These are phyloP conservation scores for Lindgomyces ingoldianus DNA, from an alignment of 495 filamentous ascomycete species.

Conservation along the genomic window DNA sequence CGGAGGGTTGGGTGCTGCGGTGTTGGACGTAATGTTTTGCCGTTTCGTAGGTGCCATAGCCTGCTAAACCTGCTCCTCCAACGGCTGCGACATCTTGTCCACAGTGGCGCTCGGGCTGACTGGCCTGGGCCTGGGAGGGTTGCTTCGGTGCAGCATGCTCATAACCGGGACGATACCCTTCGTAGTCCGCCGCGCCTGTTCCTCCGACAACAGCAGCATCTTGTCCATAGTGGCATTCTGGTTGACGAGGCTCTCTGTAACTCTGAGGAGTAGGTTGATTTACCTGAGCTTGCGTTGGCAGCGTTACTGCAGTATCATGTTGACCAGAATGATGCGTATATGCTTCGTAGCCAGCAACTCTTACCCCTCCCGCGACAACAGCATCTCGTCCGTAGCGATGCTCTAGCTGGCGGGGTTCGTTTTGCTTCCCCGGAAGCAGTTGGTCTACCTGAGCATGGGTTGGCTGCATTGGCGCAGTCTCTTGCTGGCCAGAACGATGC, in stretches of 20 bases:
- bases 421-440: neutral
- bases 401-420: neutral
- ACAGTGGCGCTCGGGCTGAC: neutral
- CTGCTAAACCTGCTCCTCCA: constrained; percentile 29
- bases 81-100: neutral
- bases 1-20: constrained; percentile 22
- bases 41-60: constrained; percentile 28
- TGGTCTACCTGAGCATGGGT: neutral
- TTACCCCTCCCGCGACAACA: neutral
- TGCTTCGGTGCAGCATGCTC: constrained; percentile 18
- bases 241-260: neutral
- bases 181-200: constrained; percentile 25
- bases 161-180: constrained; percentile 25
- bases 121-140: neutral
- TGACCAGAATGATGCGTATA: neutral
- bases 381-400: neutral
- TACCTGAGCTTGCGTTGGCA: neutral
- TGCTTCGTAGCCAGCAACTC: neutral
- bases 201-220: constrained; percentile 15
- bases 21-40: constrained; percentile 13
- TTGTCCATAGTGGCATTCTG: neutral
- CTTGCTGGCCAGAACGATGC: neutral
- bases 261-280: neutral
- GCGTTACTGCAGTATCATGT: neutral
- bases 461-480: neutral